These are phyloP conservation scores for Chalaropsis thielavioides DNA, from an alignment of 2,329 filamentous ascomycete species.

Conservation along the genomic window DNA sequence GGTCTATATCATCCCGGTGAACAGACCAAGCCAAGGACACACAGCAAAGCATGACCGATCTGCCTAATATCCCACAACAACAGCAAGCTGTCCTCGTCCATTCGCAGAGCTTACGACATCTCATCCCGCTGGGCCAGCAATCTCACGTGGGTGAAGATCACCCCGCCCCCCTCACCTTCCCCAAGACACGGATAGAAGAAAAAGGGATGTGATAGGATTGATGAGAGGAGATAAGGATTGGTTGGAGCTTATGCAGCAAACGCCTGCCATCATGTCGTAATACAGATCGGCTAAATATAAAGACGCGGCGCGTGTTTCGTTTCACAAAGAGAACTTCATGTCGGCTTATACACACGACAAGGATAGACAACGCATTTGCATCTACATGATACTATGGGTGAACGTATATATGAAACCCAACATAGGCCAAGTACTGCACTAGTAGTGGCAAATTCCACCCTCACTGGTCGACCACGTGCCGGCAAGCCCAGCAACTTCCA, in stretches of 20 bases:
- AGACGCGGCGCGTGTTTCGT: neutral
- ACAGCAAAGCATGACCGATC: no score
- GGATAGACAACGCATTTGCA: neutral
- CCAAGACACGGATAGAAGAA: no score
- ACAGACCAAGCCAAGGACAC: no score
- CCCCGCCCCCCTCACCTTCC: no score
- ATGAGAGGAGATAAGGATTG: neutral
- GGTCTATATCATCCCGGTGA: no score
- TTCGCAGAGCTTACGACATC: no score
- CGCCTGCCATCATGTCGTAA: neutral
- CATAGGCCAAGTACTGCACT: neutral
- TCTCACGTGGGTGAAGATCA: no score
- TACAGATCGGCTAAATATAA: neutral
- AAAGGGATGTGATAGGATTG: no score
- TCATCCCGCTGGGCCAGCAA: no score
- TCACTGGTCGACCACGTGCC: constrained; percentile 85
- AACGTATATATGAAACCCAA: neutral
- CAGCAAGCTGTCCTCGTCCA: no score
- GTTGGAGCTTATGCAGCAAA: neutral
- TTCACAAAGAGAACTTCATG: neutral
- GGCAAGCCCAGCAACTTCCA: constrained; percentile 52
- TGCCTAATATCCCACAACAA: no score
- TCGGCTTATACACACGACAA: neutral
- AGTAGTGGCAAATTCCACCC: constrained; percentile 45
- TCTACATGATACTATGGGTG: no score